Base-by-base conservation (phyloP, 108 stramenopile genomes). In the Cylindrotheca fusiformis region DNA sequence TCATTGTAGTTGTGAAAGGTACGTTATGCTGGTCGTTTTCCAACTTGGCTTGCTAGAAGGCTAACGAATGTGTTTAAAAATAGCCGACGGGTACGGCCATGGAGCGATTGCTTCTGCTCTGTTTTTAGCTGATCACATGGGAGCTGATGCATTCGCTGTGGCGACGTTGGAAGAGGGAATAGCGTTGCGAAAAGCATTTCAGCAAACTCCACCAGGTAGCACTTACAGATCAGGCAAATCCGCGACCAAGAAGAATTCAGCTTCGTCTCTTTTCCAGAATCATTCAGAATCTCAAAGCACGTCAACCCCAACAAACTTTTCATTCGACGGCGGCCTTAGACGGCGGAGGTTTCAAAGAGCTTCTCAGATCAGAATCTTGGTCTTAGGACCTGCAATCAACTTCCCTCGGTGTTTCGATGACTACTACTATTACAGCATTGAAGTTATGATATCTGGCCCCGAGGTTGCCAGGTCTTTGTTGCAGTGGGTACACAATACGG, bases 61-160 rank as follows among this genome's bases (percentile, higher is more conserved):
- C n/a, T n/a, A n/a, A n/a, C n/a, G n/a, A n/a, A n/a, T n/a, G n/a
- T n/a, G n/a, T n/a, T n/a, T n/a, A n/a, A n/a, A n/a, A n/a, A n/a
- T n/a, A n/a, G 89, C 89, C n/a, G 86, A 90, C 69, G 85, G 83
- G 2, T 90, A 90, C 48, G 89, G 89, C 6, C 89, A 90, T 52
- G 89, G 89, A 8, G 75, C 80, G 4, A 67, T 80, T 31, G 69
- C 61, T 21, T 78, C 85, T 6, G 83, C 89, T 2, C 33, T 78
- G 28, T 79, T 75, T 69, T 58, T 88, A 12, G 73, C 77, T 3
- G 77, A 85, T 52, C 30, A 60, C 12, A 77, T 76, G 52, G 88
- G 85, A 20, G 75, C 72, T 24, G 75, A 76, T 72, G 81, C 83
- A 1, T 86, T 90, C 60, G 84, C 84, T 14, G 88, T 90, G 26